These are phyloP conservation scores for Ceratocystis variospora DNA, from an alignment of 2,329 filamentous ascomycete species.

Conservation along the genomic window DNA sequence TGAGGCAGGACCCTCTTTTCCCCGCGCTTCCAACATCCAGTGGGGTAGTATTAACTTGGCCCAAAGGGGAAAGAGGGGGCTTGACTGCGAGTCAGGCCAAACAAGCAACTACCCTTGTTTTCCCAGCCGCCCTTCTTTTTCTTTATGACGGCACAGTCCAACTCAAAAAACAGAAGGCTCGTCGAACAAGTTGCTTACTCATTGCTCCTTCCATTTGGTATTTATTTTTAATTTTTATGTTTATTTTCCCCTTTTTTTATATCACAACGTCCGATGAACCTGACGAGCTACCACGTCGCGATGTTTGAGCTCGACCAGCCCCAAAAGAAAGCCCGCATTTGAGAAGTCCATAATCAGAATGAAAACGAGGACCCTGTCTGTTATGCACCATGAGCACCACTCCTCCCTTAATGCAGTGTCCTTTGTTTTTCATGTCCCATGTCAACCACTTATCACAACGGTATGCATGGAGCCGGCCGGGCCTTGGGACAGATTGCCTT, in stretches of 20 bases:
- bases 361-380: background rate
- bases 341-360: background rate
- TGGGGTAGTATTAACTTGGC: background rate
- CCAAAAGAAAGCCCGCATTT: background rate
- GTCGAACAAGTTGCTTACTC: background rate
- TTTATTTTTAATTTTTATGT: background rate
- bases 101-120: background rate
- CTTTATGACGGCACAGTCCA: background rate
- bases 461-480: background rate
- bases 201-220: background rate
- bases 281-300: background rate
- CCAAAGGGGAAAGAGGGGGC: background rate
- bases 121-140: background rate
- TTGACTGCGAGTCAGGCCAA: background rate
- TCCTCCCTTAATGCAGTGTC: background rate
- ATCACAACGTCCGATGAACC: background rate
- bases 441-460: background rate
- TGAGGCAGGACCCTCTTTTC: background rate
- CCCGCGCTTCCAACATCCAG: slow-evolving; percentile 1
- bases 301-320: background rate
- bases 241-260: background rate
- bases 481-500: background rate
- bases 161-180: background rate
- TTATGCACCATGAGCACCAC: background rate
- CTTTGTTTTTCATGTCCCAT: background rate